phyloP scores from a whole-genome alignment of 2,329 filamentous ascomycete species.

The Exserohilum turcica region DNA sequence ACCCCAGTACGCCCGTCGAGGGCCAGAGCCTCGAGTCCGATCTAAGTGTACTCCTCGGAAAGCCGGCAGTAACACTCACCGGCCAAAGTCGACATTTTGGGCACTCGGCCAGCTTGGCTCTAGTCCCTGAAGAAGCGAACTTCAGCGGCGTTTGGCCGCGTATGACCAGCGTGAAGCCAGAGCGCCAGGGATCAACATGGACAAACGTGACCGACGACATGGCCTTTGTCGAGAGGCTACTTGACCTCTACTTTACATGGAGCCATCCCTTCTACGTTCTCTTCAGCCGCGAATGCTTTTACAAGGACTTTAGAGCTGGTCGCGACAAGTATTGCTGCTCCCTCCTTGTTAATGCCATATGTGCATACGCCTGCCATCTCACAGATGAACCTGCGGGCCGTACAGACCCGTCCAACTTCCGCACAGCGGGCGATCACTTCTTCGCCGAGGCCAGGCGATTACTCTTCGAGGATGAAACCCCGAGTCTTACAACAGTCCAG shows the following conservation, averaged over 20 bases:
- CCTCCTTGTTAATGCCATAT: constrained; percentile 68
- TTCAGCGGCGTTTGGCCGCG: constrained; percentile 27
- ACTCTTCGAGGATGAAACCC: constrained; percentile 62
- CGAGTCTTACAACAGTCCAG: constrained; percentile 72
- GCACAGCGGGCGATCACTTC: constrained; percentile 73
- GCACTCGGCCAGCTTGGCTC: constrained; percentile 44
- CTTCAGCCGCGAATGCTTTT: constrained; percentile 72
- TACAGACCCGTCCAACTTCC: constrained; percentile 64
- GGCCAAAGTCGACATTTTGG: constrained; percentile 47
- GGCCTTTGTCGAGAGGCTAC: constrained; percentile 65
- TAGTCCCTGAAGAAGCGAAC: constrained; percentile 45
- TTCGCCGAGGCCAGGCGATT: constrained; percentile 71
- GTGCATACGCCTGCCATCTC: constrained; percentile 70
- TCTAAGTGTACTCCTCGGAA: constrained; percentile 46
- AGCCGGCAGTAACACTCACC: constrained; percentile 38
- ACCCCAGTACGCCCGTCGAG: constrained; percentile 30
- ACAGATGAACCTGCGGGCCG: constrained; percentile 69
- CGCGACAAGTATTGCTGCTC: constrained; percentile 69
- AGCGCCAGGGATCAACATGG: constrained; percentile 54
- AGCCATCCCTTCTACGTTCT: constrained; percentile 79
- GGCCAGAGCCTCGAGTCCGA: constrained; percentile 43
- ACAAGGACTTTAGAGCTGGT: constrained; percentile 67
- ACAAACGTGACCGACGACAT: constrained; percentile 65
- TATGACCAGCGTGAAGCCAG: constrained; percentile 15
- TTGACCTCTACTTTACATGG: constrained; percentile 70